Conservation (phyloP, 129 eudicot species). For the Glebionis coronaria region DNA sequence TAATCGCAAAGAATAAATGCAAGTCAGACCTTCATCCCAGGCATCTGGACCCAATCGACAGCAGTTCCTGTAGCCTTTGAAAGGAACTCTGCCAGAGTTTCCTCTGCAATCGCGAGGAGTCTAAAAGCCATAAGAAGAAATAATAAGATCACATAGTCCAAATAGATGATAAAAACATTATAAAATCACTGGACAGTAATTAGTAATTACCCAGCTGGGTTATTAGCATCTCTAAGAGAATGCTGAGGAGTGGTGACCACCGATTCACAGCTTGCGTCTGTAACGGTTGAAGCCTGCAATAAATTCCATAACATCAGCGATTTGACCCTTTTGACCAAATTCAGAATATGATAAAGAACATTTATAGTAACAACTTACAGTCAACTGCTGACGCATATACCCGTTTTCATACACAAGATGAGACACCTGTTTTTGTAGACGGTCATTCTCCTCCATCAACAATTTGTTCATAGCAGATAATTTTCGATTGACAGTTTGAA, state of each 20-base stretch:
- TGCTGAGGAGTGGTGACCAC: conserved; percentile 86
- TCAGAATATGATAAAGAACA: not conserved
- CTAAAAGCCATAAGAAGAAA: conserved; percentile 34
- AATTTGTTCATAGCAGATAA: conserved; percentile 86
- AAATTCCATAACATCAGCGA: not conserved
- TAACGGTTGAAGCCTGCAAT: conserved; percentile 56
- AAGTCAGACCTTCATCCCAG: conserved; percentile 94
- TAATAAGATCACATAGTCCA: not conserved
- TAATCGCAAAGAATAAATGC: not conserved
- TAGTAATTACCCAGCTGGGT: conserved; percentile 83
- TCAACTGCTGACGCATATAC: conserved; percentile 75
- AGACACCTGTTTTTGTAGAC: conserved; percentile 94
- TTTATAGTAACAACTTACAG: conserved; percentile 40
- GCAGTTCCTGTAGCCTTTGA: conserved; percentile 99
- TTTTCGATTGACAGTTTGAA: conserved; percentile 79
- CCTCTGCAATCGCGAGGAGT: conserved; percentile 96
- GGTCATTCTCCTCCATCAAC: conserved; percentile 96
- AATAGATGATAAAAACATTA: not conserved
- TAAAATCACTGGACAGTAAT: not conserved
- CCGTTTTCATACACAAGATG: conserved; percentile 91
- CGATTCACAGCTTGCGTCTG: conserved; percentile 81
- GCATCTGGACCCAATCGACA: conserved; percentile 99
- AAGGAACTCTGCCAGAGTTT: conserved; percentile 97
- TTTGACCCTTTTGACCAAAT: not conserved
- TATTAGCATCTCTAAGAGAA: conserved; percentile 78